phyloP scores from a whole-genome alignment of 129 eudicot genomes.

The Centrapalus pauciflorus region DNA sequence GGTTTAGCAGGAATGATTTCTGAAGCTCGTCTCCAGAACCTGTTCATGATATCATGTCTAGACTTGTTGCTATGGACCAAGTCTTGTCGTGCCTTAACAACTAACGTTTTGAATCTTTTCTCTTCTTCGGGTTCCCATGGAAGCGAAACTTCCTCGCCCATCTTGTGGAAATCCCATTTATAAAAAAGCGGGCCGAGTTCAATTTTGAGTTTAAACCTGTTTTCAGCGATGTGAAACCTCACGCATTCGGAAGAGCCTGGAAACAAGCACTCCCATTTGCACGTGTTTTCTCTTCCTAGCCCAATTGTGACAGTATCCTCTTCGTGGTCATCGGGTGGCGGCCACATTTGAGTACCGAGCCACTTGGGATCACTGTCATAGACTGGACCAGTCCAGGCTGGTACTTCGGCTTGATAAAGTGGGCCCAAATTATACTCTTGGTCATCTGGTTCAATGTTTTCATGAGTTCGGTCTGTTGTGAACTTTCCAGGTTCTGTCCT shows the following conservation, averaged over 20 bases:
- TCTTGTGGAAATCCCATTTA: slow-evolving; percentile 61
- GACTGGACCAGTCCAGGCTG: slow-evolving; percentile 60
- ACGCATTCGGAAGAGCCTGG: slow-evolving; percentile 64
- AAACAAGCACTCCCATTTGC: slow-evolving; percentile 51
- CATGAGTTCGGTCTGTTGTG: neutral
- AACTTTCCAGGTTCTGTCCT: slow-evolving; percentile 2
- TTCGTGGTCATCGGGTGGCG: slow-evolving; percentile 31
- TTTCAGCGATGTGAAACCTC: slow-evolving; percentile 79
- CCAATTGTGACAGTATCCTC: slow-evolving; percentile 29
- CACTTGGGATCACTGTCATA: slow-evolving; percentile 65
- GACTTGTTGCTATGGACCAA: slow-evolving; percentile 20
- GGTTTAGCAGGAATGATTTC: slow-evolving; percentile 46
- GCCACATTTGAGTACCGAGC: slow-evolving; percentile 72
- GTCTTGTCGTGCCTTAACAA: slow-evolving; percentile 27
- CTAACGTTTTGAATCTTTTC: slow-evolving; percentile 52
- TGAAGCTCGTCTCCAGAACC: slow-evolving; percentile 43
- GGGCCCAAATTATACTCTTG: slow-evolving; percentile 48
- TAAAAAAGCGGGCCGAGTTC: slow-evolving; percentile 62
- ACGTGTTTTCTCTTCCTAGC: slow-evolving; percentile 37
- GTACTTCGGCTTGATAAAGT: slow-evolving; percentile 52
- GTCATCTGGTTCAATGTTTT: slow-evolving; percentile 3
- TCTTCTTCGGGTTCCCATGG: slow-evolving; percentile 84
- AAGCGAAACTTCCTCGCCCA: slow-evolving; percentile 94
- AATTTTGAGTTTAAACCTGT: slow-evolving; percentile 45
- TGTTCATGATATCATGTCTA: slow-evolving; percentile 20